These are phyloP conservation scores for Phytopythium aichiense DNA, from an alignment of 352 stramenopile genomes.

Conservation along the genomic window DNA sequence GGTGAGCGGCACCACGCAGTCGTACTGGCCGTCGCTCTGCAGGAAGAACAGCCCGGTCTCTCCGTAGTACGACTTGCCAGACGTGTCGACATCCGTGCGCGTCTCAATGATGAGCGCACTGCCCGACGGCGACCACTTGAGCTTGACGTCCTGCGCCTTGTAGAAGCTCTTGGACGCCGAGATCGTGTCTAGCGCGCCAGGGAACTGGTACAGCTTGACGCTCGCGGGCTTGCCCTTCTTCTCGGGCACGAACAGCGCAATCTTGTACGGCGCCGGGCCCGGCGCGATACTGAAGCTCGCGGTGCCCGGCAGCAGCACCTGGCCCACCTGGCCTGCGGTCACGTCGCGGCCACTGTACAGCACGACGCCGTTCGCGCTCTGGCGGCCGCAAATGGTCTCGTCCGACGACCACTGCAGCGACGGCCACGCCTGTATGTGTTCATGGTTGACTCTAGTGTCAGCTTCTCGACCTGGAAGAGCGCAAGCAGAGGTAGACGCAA, in stretches of 20 bases:
- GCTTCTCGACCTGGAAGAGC: neutral
- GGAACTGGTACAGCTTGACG: constrained; percentile 84
- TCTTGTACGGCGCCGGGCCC: constrained; percentile 71
- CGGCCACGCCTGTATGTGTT: constrained; percentile 69
- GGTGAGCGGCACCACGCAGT: constrained; percentile 87
- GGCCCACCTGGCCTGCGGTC: constrained; percentile 47
- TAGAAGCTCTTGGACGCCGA: constrained; percentile 88
- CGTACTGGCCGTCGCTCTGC: constrained; percentile 88
- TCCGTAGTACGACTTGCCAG: constrained; percentile 97
- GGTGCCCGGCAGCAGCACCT: constrained; percentile 72
- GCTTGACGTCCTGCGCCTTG: constrained; percentile 86
- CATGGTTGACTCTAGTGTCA: neutral
- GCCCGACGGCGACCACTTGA: constrained; percentile 89
- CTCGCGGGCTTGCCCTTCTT: constrained; percentile 88
- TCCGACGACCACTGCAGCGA: constrained; percentile 89
- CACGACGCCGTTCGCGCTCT: constrained; percentile 76
- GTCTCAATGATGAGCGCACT: constrained; percentile 88
- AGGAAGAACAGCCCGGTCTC: constrained; percentile 96
- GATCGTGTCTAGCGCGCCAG: constrained; percentile 43
- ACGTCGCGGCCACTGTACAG: constrained; percentile 77
- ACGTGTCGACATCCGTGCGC: constrained; percentile 90
- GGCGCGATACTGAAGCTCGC: constrained; percentile 84
- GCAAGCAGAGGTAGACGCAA: neutral
- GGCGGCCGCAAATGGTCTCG: constrained; percentile 79
- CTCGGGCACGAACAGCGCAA: constrained; percentile 85